Base-by-base conservation (phyloP, 1,284 basidiomycete genomes). In the Cutaneotrichosporon sp. region DNA sequence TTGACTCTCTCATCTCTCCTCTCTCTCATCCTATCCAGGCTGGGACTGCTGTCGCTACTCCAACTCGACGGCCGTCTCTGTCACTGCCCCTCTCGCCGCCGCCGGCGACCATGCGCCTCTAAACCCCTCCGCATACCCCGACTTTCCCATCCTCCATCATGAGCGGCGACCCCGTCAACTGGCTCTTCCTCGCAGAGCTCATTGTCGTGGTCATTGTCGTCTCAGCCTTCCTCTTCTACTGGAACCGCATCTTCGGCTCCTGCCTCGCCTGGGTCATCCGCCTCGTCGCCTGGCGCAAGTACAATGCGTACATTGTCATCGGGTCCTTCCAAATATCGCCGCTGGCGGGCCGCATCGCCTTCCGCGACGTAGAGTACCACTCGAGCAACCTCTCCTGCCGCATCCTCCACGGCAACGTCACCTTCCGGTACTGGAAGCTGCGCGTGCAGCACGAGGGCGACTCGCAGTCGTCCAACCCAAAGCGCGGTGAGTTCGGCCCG, bases 351-450 rank as follows among this genome's bases (percentile, higher is more conserved):
- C 83, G 92, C 66, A 87, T 97, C 58, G 83, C 92, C 16, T 84
- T 95, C 70, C 91, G 91, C 79, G 89, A 95, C 73, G 78, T 95
- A 25, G 83, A 85, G 31, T 97, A 95, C 74, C 87, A 95, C 76
- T 93, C 91, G 1, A 90, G 90, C 72, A 95, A 94, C 77, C 89
- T 95, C 76, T 91, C 89, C 10, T 83, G 94, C 51, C 86, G 86
- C 63, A 84, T 92, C 54, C 85, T 92, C 56, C 91, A 91, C 76
- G 89, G 87, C 2, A 87, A 92, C 72, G 77, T 97, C 54, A 89
- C 89, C 67, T 97, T 93, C 91, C 83, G 91, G 64, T 97, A 94
- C 77, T 97, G 94, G 94, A 85, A 92, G 58, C 86, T 91, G 68
- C 62, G 83, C 74, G 71, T 90, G 84, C 82, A 84, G 59, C 82